Base-by-base conservation (phyloP, 306 rosid species). In the Trichosanthes cucumerina region DNA sequence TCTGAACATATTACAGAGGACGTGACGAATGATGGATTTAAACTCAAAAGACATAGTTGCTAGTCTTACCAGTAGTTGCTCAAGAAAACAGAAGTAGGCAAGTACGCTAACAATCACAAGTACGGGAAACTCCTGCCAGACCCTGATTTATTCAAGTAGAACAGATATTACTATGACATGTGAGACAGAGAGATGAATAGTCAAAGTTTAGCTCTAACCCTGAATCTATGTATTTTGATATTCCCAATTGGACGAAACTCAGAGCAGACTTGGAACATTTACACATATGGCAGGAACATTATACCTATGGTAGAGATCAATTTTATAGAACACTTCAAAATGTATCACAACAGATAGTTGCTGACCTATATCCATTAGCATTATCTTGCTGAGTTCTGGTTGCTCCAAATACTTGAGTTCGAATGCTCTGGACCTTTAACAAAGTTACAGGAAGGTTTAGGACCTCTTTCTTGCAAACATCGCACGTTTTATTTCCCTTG, bases 111-210 rank as follows among this genome's bases (percentile, higher is more conserved):
- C 89, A 68, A 95, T 91, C 73, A 95, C 98, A 9, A 95, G 99
- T 79, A 91, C 98, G 1, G 99, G 99, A 23, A 95, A 88, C 80
- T 95, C 99, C 87, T 95, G 98, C 99, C 98, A 95, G 79, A 88
- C 87, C 96, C 97, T 95, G 84, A 50, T 58, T 58, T 75, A 54
- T 71, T 44, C 9, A 58, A 16, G 57, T 10, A 15, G 16, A 73
- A 4, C 49, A 15, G 60, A 9, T 57, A 54, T 69, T 39, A 53
- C 24, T 79, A 24, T 18, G 31, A 18, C 49, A 69, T 18, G 58
- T 24, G 46, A 75, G 78, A 24, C 50, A 23, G 12, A 31, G 78
- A 80, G 31, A 78, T 53, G 82, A 77, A 24, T 6, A 72, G 65
- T 80, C 39, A 5, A 53, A 23, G 46, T 66, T 49, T 50, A 46